These are phyloP conservation scores for Gastroboletus turbinatus DNA, from an alignment of 1,284 basidiomycete genomes.

Conservation along the genomic window DNA sequence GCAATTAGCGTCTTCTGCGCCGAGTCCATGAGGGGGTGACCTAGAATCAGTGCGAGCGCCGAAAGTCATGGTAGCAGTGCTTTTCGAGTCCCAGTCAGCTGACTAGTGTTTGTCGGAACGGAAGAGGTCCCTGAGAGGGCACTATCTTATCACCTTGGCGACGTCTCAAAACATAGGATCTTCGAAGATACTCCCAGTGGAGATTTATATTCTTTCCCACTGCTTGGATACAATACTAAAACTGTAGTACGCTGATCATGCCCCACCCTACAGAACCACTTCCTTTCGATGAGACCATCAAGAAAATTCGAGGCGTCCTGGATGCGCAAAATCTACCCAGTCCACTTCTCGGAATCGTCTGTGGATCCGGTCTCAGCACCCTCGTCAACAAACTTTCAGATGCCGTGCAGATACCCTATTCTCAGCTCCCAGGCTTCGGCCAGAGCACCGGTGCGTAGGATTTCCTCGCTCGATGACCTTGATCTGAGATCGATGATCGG, in stretches of 20 bases:
- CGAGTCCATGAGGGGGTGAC: not conserved
- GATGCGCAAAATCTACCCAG: conserved; percentile 42
- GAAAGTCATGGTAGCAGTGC: too few relatives aligned
- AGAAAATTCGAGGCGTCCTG: conserved; percentile 38
- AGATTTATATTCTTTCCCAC: not conserved
- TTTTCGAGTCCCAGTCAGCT: too few relatives aligned
- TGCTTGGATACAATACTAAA: not conserved
- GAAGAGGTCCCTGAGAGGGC: not conserved
- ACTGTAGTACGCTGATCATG: conserved; percentile 10
- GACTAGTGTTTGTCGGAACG: not conserved
- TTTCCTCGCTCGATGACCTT: not conserved
- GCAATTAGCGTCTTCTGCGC: conserved; percentile 3
- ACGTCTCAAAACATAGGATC: not conserved
- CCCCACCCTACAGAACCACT: conserved; percentile 12
- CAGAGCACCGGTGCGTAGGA: conserved; percentile 62
- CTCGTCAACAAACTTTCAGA: conserved; percentile 58
- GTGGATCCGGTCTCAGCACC: conserved; percentile 74
- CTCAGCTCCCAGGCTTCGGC: conserved; percentile 64
- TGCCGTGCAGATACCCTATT: conserved; percentile 57
- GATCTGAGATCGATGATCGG: not conserved
- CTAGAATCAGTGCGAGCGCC: not conserved
- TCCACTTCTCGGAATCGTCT: conserved; percentile 74
- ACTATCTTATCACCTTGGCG: not conserved
- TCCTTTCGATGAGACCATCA: conserved; percentile 41
- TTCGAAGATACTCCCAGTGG: not conserved